Evolutionary conservation across 2,329 filamentous ascomycete genomes (phyloP).

Genomic region (Graphilbum ipis-grandicollis): DNA sequence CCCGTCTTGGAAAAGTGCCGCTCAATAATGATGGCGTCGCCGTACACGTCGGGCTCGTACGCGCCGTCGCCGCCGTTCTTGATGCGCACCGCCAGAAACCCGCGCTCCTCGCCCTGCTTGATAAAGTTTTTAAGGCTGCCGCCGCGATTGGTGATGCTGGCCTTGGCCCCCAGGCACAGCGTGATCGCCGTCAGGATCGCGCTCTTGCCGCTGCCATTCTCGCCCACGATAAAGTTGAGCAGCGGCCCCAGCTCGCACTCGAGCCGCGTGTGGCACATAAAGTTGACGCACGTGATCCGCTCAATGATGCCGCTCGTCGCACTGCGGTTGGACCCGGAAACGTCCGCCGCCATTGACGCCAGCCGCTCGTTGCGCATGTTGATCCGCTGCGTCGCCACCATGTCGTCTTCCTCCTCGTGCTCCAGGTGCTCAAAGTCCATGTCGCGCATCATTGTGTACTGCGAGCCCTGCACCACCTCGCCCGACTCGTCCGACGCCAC

Average conservation of each 20-base stretch:
- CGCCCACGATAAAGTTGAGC: conserved; percentile 95
- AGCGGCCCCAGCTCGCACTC: conserved; percentile 75
- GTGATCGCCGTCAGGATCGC: conserved; percentile 86
- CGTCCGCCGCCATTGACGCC: conserved; percentile 7
- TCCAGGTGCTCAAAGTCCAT: conserved; percentile 39
- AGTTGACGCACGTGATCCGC: conserved; percentile 73
- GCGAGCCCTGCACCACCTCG: conserved; percentile 23
- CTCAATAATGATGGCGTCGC: conserved; percentile 76
- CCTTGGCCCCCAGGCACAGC: conserved; percentile 87
- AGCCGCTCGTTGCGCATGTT: conserved; percentile 20
- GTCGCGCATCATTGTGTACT: conserved; percentile 46
- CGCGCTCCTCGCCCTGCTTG: conserved; percentile 69
- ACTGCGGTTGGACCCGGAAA: conserved; percentile 47
- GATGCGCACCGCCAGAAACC: conserved; percentile 63
- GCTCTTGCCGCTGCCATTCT: conserved; percentile 96
- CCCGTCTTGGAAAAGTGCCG: conserved; percentile 66
- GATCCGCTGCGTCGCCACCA: conserved; percentile 47
- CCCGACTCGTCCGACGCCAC: not conserved
- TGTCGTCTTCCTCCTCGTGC: conserved; percentile 40
- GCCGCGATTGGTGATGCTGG: conserved; percentile 80
- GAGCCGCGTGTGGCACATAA: conserved; percentile 85
- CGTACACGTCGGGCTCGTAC: conserved; percentile 69
- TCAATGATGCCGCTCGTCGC: conserved; percentile 79
- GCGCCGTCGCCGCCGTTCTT: conserved; percentile 81
- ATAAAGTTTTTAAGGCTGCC: conserved; percentile 77